phyloP scores from a whole-genome alignment of 129 eudicot genomes.

The Glebionis coronaria region DNA sequence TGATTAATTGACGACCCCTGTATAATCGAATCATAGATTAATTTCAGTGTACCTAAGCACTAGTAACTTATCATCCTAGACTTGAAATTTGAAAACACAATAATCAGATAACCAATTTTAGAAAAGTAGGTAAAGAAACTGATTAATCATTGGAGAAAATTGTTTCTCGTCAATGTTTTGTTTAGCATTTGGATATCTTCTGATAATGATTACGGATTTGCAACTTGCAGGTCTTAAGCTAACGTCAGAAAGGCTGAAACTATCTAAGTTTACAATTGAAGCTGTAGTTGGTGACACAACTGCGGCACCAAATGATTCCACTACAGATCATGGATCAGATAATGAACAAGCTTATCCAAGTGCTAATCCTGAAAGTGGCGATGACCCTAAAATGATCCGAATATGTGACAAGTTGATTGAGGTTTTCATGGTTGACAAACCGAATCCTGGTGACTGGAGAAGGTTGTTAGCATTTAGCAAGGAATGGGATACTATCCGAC shows the following conservation, averaged over 20 bases:
- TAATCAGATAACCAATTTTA: too few relatives aligned
- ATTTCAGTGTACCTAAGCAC: too few relatives aligned
- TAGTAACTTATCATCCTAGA: too few relatives aligned
- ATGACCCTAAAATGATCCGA: conserved; percentile 55
- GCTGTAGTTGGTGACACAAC: conserved; percentile 45
- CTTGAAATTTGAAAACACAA: too few relatives aligned
- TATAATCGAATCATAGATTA: too few relatives aligned
- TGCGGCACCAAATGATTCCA: conserved; percentile 36
- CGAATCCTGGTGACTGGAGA: conserved; percentile 89
- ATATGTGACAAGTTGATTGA: conserved; percentile 78
- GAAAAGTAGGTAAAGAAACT: too few relatives aligned
- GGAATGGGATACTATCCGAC: conserved; percentile 62
- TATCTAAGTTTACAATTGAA: conserved; percentile 20
- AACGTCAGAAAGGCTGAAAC: conserved; percentile 31
- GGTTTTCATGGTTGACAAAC: conserved; percentile 92
- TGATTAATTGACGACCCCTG: too few relatives aligned
- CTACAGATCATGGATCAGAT: conserved; percentile 14
- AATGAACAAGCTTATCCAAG: conserved; percentile 24
- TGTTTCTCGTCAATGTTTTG: background rate
- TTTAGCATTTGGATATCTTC: background rate
- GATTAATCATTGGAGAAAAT: background rate
- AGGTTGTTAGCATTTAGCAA: conserved; percentile 73
- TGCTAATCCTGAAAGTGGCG: conserved; percentile 25
- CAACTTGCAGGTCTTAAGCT: conserved; percentile 38
- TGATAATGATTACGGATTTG: background rate